phyloP scores from a whole-genome alignment of 2,329 filamentous ascomycete species.

The Aspergillus hortae region DNA sequence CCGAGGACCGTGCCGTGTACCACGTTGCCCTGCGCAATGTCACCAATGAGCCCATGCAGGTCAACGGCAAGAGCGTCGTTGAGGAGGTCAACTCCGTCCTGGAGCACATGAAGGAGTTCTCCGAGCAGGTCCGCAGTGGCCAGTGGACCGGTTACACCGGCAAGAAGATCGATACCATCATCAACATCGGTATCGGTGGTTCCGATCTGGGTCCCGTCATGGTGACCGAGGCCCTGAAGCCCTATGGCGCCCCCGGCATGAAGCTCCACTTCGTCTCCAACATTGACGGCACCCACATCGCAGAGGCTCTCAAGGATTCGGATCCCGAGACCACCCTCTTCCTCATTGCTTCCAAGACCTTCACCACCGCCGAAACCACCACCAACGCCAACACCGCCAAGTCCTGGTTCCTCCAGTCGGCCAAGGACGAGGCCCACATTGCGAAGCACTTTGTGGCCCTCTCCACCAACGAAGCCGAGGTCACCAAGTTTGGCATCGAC shows the following conservation, averaged over 20 bases:
- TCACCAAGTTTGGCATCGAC: constrained; percentile 98
- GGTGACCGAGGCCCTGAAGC: constrained; percentile 96
- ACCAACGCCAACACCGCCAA: constrained; percentile 98
- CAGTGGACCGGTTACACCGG: constrained; percentile 97
- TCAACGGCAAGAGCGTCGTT: constrained; percentile 90
- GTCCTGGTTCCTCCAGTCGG: constrained; percentile 86
- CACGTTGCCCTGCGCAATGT: constrained; percentile 92
- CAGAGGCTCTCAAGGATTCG: constrained; percentile 82
- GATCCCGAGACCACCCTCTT: constrained; percentile 98
- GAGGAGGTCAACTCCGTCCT: constrained; percentile 88
- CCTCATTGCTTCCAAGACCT: constrained; percentile 97
- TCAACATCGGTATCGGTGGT: constrained; percentile 97
- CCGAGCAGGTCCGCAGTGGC: constrained; percentile 87
- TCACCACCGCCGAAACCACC: constrained; percentile 94
- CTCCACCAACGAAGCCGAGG: constrained; percentile 91
- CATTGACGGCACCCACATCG: constrained; percentile 97
- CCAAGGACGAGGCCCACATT: constrained; percentile 70
- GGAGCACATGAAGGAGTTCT: constrained; percentile 98
- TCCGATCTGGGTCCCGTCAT: constrained; percentile 99
- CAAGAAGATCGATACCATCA: constrained; percentile 92
- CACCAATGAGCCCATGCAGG: constrained; percentile 73
- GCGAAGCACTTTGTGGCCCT: constrained; percentile 99
- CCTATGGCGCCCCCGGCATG: constrained; percentile 81
- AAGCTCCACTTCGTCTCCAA: constrained; percentile 98
- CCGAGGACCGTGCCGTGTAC: constrained; percentile 92